These are phyloP conservation scores for Solanum peruvianum DNA, from an alignment of 257 asterid genomes.

Conservation along the genomic window DNA sequence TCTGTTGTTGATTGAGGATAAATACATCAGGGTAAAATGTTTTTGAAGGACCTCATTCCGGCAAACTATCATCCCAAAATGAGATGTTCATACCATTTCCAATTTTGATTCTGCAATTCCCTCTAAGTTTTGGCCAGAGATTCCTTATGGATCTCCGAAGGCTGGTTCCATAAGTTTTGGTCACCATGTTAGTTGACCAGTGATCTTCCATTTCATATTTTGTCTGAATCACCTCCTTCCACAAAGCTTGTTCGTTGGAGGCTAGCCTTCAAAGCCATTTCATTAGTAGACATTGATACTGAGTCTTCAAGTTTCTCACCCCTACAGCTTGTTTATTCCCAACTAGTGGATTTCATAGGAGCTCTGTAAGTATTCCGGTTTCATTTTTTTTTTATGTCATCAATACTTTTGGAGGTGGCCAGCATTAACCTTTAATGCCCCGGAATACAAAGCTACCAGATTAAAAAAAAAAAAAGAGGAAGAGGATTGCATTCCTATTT, in stretches of 20 bases:
- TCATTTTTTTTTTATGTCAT: neutral
- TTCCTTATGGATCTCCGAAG: neutral
- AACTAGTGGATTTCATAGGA: neutral
- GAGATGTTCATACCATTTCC: neutral
- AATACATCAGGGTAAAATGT: neutral
- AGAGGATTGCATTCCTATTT: constrained; percentile 4
- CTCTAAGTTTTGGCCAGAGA: neutral
- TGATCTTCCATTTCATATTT: neutral
- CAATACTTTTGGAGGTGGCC: neutral
- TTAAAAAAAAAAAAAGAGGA: neutral
- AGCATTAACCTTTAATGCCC: neutral
- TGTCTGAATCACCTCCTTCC: neutral
- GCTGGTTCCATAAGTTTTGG: neutral
- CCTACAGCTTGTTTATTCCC: neutral
- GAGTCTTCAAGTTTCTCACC: neutral
- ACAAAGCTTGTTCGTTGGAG: neutral
- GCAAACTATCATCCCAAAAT: neutral
- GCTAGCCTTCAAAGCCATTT: neutral
- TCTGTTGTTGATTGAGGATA: neutral
- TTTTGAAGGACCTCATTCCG: neutral
- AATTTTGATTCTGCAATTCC: neutral
- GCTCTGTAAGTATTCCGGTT: neutral
- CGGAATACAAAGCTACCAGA: neutral
- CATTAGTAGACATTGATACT: neutral
- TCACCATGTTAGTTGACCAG: neutral